These are phyloP conservation scores for Solanum commersonii DNA, from an alignment of 257 asterid genomes.

Conservation along the genomic window DNA sequence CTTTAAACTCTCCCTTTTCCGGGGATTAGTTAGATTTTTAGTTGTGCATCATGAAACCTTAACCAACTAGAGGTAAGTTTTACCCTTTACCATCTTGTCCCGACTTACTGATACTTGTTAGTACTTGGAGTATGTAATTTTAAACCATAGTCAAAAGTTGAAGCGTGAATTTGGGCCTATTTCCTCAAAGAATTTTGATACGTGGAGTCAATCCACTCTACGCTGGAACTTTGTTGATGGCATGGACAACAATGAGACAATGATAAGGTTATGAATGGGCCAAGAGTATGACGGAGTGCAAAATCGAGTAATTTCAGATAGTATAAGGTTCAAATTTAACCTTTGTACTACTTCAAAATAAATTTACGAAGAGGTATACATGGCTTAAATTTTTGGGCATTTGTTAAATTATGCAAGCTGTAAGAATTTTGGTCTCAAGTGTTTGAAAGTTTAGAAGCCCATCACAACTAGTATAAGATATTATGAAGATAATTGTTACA, in stretches of 20 bases:
- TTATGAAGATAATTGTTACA: background rate
- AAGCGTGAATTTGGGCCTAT: background rate
- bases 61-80: background rate
- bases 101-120: background rate
- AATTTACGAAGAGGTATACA: background rate
- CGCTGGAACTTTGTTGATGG: background rate
- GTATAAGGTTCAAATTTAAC: background rate
- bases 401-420: background rate
- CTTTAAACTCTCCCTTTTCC: background rate
- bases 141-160: background rate
- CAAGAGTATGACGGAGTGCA: background rate
- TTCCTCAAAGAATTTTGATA: background rate
- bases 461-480: background rate
- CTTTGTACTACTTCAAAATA: background rate
- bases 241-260: background rate
- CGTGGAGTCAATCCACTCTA: background rate
- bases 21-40: background rate
- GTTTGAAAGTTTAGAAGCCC: background rate
- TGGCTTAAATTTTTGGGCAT: background rate
- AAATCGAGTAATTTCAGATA: background rate
- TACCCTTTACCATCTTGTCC: background rate
- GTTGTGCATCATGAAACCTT: background rate
- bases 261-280: background rate
- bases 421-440: background rate
- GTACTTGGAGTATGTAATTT: background rate